phyloP scores from a whole-genome alignment of 371 early-diverging fungal genomes.

The Furculomyces boomerangus region DNA sequence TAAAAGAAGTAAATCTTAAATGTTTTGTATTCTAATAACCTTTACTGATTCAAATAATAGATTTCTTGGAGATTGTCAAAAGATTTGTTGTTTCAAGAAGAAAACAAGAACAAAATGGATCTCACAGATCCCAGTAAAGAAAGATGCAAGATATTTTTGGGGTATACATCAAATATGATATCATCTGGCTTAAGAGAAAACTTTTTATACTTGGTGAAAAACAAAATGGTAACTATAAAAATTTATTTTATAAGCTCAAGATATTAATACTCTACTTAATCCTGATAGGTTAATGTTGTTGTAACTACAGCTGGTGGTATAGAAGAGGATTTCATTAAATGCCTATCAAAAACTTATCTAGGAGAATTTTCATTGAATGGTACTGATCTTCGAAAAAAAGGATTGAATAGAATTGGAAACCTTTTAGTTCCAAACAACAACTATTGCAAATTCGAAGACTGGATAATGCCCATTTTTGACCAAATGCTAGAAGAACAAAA shows the following conservation, averaged over 20 bases:
- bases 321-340: slow-evolving; percentile 99
- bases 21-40: background rate
- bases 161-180: slow-evolving; percentile 96
- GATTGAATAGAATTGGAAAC: slow-evolving; percentile 97
- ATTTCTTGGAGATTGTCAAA: slow-evolving; percentile 66
- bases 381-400: slow-evolving; percentile 66
- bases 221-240: slow-evolving; percentile 35
- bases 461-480: slow-evolving; percentile 91
- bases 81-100: slow-evolving; percentile 51
- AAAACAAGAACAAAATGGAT: slow-evolving; percentile 44
- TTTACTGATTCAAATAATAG: too few relatives aligned
- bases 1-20: background rate
- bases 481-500: slow-evolving; percentile 82
- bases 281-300: slow-evolving; percentile 66
- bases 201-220: slow-evolving; percentile 80
- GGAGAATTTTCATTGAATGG: slow-evolving; percentile 77
- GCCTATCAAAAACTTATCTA: slow-evolving; percentile 78
- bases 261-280: slow-evolving; percentile 5
- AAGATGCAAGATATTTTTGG: slow-evolving; percentile 91
- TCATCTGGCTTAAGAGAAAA: slow-evolving; percentile 95
- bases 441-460: slow-evolving; percentile 97
- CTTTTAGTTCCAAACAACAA: slow-evolving; percentile 98
- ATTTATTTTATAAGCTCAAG: background rate
- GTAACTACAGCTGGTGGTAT: slow-evolving; percentile 97
- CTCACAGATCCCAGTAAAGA: slow-evolving; percentile 31